Base-by-base conservation (phyloP, 371 early-diverging fungal genomes). In the Mucor racemosus region DNA sequence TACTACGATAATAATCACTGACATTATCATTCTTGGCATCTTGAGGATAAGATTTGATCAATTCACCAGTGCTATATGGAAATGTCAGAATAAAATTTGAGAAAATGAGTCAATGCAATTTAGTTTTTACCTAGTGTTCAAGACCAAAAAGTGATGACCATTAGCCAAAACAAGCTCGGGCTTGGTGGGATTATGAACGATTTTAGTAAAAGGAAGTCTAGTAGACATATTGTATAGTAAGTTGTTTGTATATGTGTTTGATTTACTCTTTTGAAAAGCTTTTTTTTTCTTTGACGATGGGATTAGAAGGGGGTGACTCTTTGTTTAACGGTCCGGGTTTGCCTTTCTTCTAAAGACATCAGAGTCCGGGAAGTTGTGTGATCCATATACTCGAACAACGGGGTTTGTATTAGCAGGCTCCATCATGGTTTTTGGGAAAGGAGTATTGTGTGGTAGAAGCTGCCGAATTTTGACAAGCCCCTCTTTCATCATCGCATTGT, bases 141-240 rank as follows among this genome's bases (percentile, higher is more conserved):
- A 58, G 19, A 84, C 85, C 35, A 86, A 74, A 53, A 88, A 83
- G 35, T 88, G 73, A 21, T 78, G 74, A 58, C 91, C 89, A 70
- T 83, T 88, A 56, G 85, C 81, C 4, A 89, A 78, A 14, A 84
- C 84, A 46, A 90, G 74, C 14, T 78, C 58, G 57, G 87, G 78
- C 68, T 85, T 83, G 21, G 73, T 66, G 2, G 88, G 86, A 66
- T 80, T 78, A 48, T 80, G 87, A 26, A 71, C 65, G 17, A 84
- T 69, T 46, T 79, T 82, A 19, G 80, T 84, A 66, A 86, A 89
- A 31, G 88, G 88, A 63, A 86, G 67, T 60, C 80, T 66, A 69
- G 67, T 66, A 42, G 68, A 31, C 76, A 78, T 78, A 26, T 26
- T 26, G 3, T 26, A 26, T 26, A 26, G 26, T 26, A 26, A 1